These are phyloP conservation scores for Dipodascus albidus DNA, from an alignment of 805 yeast species.

Conservation along the genomic window DNA sequence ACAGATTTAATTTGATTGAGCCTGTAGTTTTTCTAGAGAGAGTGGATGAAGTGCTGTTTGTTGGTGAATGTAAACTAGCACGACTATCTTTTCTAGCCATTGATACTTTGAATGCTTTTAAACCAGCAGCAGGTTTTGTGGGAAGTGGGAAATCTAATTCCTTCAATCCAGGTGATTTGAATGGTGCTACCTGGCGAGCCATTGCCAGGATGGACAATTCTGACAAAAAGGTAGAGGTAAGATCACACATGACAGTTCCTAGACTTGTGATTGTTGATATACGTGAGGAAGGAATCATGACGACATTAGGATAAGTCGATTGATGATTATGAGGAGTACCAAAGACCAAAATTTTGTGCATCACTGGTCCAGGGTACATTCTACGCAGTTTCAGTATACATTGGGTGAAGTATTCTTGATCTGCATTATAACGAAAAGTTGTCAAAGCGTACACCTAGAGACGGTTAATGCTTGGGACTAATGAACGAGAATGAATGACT, in stretches of 20 bases:
- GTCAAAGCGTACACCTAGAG: constrained; percentile 32
- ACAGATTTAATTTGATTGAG: constrained; percentile 23
- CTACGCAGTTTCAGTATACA: constrained; percentile 10
- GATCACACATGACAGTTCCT: constrained; percentile 64
- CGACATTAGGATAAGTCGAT: constrained; percentile 4
- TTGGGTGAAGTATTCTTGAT: neutral
- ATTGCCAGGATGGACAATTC: constrained; percentile 55
- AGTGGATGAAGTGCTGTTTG: constrained; percentile 9
- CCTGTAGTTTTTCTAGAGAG: constrained; percentile 3
- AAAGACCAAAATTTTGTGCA: constrained; percentile 30
- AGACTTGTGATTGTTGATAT: constrained; percentile 26
- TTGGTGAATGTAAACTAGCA: constrained; percentile 1
- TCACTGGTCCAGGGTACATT: constrained; percentile 34
- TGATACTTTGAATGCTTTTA: constrained; percentile 9
- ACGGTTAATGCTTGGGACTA: neutral
- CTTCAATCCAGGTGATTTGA: constrained; percentile 58
- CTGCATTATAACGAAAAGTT: constrained; percentile 15
- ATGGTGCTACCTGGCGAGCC: constrained; percentile 66
- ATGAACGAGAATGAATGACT: neutral
- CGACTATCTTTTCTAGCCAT: constrained; percentile 2
- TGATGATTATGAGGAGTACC: constrained; percentile 20
- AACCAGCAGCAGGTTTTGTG: constrained; percentile 4
- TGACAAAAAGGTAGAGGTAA: constrained; percentile 51
- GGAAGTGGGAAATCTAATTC: constrained; percentile 15
- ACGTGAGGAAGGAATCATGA: constrained; percentile 19